Conservation (phyloP, 75 land plant genomes). For the Ceratopteris richardii region DNA sequence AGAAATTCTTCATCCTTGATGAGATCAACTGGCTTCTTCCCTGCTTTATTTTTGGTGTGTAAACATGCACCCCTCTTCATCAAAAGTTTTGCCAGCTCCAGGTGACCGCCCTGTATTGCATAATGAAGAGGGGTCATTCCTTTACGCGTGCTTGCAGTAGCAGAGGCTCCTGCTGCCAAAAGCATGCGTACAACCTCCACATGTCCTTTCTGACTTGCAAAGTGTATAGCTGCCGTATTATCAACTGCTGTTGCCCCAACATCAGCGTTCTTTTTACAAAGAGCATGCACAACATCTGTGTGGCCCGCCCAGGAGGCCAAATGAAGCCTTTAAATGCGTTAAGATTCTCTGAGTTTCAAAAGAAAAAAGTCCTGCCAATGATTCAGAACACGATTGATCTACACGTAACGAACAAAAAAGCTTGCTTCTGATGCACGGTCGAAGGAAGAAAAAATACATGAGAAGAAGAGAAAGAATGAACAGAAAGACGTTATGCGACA, state of each 20-base stretch:
- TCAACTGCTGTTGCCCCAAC: conserved; percentile 85
- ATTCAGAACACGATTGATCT: not conserved
- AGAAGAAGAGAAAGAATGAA: not conserved
- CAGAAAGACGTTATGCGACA: not conserved
- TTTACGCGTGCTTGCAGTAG: conserved; percentile 68
- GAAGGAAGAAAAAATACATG: not conserved
- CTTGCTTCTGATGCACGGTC: not conserved
- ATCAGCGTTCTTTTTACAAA: conserved; percentile 79
- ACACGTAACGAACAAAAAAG: not conserved
- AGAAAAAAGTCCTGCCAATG: not conserved
- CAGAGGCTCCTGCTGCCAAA: conserved; percentile 55
- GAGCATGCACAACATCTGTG: conserved; percentile 55
- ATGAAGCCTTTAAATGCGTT: conserved; percentile 52
- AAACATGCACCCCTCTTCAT: conserved; percentile 66
- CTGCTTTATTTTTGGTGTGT: conserved; percentile 54
- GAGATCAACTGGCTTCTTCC: conserved; percentile 72
- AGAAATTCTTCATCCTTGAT: conserved; percentile 58
- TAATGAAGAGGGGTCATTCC: conserved; percentile 81
- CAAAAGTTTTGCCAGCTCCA: conserved; percentile 59
- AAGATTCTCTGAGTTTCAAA: conserved; percentile 5
- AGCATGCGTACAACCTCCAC: conserved; percentile 63
- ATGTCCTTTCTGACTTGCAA: conserved; percentile 97
- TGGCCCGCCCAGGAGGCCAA: conserved; percentile 97
- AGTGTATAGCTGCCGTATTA: conserved; percentile 95
- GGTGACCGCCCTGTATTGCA: conserved; percentile 77